Percentiles rank a stretch among this genome's conserved stretches.
Evolutionary conservation across 2,329 filamentous ascomycete genomes (phyloP).

Genomic region (Curvularia hawaiiensis): DNA sequence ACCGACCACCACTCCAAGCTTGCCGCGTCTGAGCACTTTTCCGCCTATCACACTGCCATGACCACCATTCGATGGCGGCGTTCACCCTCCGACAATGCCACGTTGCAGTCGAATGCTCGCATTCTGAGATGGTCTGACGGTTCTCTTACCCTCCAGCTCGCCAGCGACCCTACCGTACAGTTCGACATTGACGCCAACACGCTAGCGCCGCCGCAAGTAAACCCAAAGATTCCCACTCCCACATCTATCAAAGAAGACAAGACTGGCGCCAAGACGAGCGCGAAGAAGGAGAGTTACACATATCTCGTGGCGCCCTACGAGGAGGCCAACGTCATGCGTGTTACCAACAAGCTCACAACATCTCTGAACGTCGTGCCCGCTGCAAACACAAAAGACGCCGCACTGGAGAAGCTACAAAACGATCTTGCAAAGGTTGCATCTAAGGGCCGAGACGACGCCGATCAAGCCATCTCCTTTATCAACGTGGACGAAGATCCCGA

Average conservation of each 20-base stretch:
- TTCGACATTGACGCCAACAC: constrained; percentile 75
- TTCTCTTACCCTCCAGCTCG: constrained; percentile 75
- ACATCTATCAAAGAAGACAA: constrained; percentile 38
- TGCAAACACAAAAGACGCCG: constrained; percentile 71
- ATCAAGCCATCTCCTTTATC: constrained; percentile 67
- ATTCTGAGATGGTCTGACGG: constrained; percentile 81
- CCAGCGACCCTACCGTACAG: constrained; percentile 69
- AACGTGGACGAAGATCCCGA: constrained; percentile 76
- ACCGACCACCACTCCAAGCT: constrained; percentile 60
- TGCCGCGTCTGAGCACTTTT: constrained; percentile 56
- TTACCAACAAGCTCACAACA: constrained; percentile 77
- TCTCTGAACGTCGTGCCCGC: constrained; percentile 72
- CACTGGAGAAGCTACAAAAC: constrained; percentile 70
- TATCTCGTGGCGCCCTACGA: constrained; percentile 76
- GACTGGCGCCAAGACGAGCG: constrained; percentile 20
- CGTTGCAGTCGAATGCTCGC: constrained; percentile 75
- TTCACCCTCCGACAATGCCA: constrained; percentile 66
- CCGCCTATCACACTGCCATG: constrained; percentile 67
- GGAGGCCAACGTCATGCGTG: constrained; percentile 69
- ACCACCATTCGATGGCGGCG: constrained; percentile 72
- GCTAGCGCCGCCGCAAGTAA: constrained; percentile 65
- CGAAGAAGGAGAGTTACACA: constrained; percentile 72
- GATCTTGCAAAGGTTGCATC: constrained; percentile 68
- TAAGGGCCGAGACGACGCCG: constrained; percentile 51
- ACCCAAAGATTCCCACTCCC: constrained; percentile 56